Evolutionary conservation across 106 monocot genomes (phyloP), one percentile per base, ranked within the genome.

Genomic region (Dendrobium officinale): DNA sequence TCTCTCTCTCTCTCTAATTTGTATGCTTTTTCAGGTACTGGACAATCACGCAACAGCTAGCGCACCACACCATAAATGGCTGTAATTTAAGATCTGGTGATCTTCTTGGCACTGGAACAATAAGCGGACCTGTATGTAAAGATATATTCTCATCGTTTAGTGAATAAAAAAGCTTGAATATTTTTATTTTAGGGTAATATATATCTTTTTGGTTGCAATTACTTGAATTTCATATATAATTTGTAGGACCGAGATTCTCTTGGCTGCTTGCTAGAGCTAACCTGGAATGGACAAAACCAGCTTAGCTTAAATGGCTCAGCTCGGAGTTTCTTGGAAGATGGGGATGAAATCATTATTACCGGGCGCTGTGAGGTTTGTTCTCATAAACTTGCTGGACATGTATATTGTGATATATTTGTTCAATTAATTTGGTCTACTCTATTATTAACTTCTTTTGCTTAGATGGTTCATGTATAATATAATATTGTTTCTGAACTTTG

Each of bases 31-130:
- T 24, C 55, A 99, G 98, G 55, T 95, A 99, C 83, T 99, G 98
- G 98, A 95, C 98, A 33, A 27, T 95, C 75, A 95, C 95, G 56
- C 98, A 99, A 82, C 98, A 99, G 78, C 72, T 99, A 67, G 92
- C 95, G 54, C 98, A 99, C 77, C 98, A 95, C 81, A 95, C 98
- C 13, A 75, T 99, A 61, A 99, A 99, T 88, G 98, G 98, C 31
- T 99, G 98, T 88, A 99, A 99, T 82, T 83, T 95, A 77, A 91
- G 92, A 75, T 88, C 95, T 78, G 98, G 95, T 51, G 98, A 99
- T 85, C 76, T 99, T 33, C 91, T 99, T 81, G 98, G 95, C 78
- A 93, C 92, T 79, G 98, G 98, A 67, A 99, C 98, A 68, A 92
- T 99, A 61, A 99, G 98, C 72, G 98, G 98, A 83, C 91, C 98